Evolutionary conservation across 1,284 basidiomycete genomes (phyloP).

Genomic region (Fomitiporia mediterranea): DNA sequence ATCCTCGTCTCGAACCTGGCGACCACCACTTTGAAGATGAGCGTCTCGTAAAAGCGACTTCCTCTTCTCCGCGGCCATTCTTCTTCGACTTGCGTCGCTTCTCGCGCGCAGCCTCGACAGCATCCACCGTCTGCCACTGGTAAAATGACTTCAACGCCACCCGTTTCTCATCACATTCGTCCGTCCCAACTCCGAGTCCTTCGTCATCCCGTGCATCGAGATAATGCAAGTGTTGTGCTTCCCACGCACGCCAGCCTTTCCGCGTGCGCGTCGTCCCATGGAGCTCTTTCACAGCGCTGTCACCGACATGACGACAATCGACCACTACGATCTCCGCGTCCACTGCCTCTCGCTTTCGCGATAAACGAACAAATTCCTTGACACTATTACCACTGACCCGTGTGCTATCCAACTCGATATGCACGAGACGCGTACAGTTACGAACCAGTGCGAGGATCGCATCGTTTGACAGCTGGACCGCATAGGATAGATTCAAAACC

Average conservation of each 20-base stretch:
- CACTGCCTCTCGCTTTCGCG: constrained; percentile 41
- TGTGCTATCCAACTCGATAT: constrained; percentile 79
- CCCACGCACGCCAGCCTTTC: constrained; percentile 65
- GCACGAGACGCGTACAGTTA: constrained; percentile 54
- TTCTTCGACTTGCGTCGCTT: constrained; percentile 44
- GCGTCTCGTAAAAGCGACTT: constrained; percentile 29
- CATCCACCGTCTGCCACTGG: constrained; percentile 81
- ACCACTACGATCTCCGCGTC: constrained; percentile 62
- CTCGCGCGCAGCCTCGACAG: constrained; percentile 58
- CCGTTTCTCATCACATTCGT: constrained; percentile 68
- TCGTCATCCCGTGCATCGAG: constrained; percentile 65
- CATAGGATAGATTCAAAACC: constrained; percentile 71
- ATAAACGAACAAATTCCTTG: constrained; percentile 60
- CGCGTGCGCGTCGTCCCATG: constrained; percentile 56
- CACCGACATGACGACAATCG: constrained; percentile 71
- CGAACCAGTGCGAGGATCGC: constrained; percentile 62
- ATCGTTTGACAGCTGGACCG: constrained; percentile 55
- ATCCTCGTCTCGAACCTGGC: constrained; percentile 35
- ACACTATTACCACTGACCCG: constrained; percentile 59
- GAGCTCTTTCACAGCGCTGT: constrained; percentile 58
- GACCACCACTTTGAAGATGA: constrained; percentile 42
- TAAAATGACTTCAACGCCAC: constrained; percentile 83
- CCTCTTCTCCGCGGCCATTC: constrained; percentile 25
- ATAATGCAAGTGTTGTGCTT: constrained; percentile 59
- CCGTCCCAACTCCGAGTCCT: constrained; percentile 57